A percentile compares a stretch with the other conserved stretches of the same genome.
Conservation (phyloP, 1,284 basidiomycete genomes). For the Grifola frondosa region DNA sequence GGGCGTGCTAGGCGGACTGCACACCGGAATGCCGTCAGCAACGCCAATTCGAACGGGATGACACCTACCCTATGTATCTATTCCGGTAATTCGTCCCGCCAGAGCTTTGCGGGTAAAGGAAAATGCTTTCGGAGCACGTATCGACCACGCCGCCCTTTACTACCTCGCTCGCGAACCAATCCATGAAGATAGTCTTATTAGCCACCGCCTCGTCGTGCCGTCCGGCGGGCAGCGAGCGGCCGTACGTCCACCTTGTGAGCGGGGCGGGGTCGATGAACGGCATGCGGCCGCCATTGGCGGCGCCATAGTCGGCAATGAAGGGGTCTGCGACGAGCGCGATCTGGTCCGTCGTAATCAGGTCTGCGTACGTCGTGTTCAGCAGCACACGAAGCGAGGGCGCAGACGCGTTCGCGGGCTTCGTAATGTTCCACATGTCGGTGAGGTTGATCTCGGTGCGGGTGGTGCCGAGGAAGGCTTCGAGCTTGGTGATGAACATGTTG, state of each 20-base stretch:
- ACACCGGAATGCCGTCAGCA: slow-evolving; percentile 9
- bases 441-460: slow-evolving; percentile 34
- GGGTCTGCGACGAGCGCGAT: slow-evolving; percentile 36
- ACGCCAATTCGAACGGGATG: not conserved
- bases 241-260: slow-evolving; percentile 37
- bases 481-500: slow-evolving; percentile 35
- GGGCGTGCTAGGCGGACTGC: slow-evolving; percentile 24
- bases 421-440: slow-evolving; percentile 32
- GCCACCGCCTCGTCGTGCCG: slow-evolving; percentile 24
- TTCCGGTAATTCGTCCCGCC: slow-evolving; percentile 29
- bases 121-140: slow-evolving; percentile 38
- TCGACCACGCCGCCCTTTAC: slow-evolving; percentile 26
- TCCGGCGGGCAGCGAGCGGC: slow-evolving; percentile 23
- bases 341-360: slow-evolving; percentile 38
- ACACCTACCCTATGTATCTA: slow-evolving; percentile 25
- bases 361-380: slow-evolving; percentile 35
- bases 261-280: slow-evolving; percentile 42
- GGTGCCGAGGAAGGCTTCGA: slow-evolving; percentile 35
- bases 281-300: slow-evolving; percentile 34
- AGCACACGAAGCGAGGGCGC: slow-evolving; percentile 28
- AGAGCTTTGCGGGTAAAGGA: slow-evolving; percentile 36
- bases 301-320: slow-evolving; percentile 39
- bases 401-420: slow-evolving; percentile 26
- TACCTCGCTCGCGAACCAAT: slow-evolving; percentile 36
- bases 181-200: slow-evolving; percentile 35